phyloP scores from a whole-genome alignment of 345 rosid genomes.

The Erysimum cheiranthoides region DNA sequence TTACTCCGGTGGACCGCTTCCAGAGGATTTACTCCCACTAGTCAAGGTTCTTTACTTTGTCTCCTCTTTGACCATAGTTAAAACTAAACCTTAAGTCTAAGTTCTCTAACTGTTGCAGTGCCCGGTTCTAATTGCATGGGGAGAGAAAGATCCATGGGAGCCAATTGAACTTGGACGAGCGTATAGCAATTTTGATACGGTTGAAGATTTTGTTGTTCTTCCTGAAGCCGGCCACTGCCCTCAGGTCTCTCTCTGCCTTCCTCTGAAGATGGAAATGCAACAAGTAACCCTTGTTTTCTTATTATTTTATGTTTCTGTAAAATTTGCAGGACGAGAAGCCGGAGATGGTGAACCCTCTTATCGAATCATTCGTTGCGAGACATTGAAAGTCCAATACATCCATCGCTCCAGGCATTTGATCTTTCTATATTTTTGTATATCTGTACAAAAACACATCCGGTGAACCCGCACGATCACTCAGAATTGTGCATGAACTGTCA shows the following conservation, averaged over 20 bases:
- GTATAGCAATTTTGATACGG: slow-evolving; percentile 61
- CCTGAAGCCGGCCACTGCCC: slow-evolving; percentile 93
- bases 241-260: slow-evolving; percentile 59
- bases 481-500: slow-evolving; percentile 24
- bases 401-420: slow-evolving; percentile 3
- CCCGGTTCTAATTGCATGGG: slow-evolving; percentile 90
- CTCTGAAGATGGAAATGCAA: background rate
- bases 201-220: slow-evolving; percentile 75
- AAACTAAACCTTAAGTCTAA: slow-evolving; percentile 24
- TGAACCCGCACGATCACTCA: slow-evolving; percentile 10
- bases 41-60: slow-evolving; percentile 60
- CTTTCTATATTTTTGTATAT: slow-evolving; percentile 12
- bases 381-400: slow-evolving; percentile 43
- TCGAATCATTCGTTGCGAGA: slow-evolving; percentile 75
- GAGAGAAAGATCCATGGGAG: slow-evolving; percentile 98
- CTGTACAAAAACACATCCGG: slow-evolving; percentile 34
- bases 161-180: slow-evolving; percentile 79
- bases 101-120: slow-evolving; percentile 52
- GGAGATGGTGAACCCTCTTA: slow-evolving; percentile 81
- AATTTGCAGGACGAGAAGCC: slow-evolving; percentile 83
- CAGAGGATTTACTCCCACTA: slow-evolving; percentile 82
- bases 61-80: slow-evolving; percentile 23
- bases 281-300: background rate
- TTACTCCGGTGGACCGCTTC: slow-evolving; percentile 90
- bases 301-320: slow-evolving; percentile 4